These are phyloP conservation scores for Collybia mongolica DNA, from an alignment of 768 basidiomycete species.

Conservation along the genomic window DNA sequence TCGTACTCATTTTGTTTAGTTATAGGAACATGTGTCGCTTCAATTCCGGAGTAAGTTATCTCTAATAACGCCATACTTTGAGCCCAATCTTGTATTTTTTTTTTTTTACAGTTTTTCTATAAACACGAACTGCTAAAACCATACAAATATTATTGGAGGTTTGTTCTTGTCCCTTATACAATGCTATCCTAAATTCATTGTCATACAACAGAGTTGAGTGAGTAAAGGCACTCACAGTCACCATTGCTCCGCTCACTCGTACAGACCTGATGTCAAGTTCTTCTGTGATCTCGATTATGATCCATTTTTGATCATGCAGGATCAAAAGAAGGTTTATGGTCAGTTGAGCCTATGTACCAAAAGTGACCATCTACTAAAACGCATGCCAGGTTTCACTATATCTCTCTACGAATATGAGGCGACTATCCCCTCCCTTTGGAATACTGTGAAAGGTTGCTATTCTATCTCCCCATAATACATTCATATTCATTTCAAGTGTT, in stretches of 20 bases:
- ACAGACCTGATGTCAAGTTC: slow-evolving; percentile 80
- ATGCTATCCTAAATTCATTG: background rate
- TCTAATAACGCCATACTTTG: background rate
- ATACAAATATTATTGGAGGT: slow-evolving; percentile 87
- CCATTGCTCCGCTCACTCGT: slow-evolving; percentile 4
- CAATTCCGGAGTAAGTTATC: slow-evolving; percentile 80
- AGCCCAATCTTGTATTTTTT: slow-evolving; percentile 1
- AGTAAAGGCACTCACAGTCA: slow-evolving; percentile 13
- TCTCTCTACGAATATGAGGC: slow-evolving; percentile 80
- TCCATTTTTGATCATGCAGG: slow-evolving; percentile 87
- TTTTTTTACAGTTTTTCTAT: slow-evolving; percentile 80
- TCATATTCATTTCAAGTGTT: slow-evolving; percentile 2
- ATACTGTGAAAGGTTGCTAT: slow-evolving; percentile 60
- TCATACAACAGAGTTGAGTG: slow-evolving; percentile 41
- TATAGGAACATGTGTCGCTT: slow-evolving; percentile 98
- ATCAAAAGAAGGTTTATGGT: slow-evolving; percentile 85
- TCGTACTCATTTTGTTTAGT: slow-evolving; percentile 18
- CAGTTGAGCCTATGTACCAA: slow-evolving; percentile 7
- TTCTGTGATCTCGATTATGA: slow-evolving; percentile 88
- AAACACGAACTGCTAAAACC: slow-evolving; percentile 75
- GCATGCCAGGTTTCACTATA: slow-evolving; percentile 72
- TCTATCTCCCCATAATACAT: no score
- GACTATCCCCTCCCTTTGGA: slow-evolving; percentile 89
- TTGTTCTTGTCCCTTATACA: slow-evolving; percentile 6
- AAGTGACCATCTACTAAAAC: background rate